phyloP scores from a whole-genome alignment of 306 rosid genomes.

The Fragaria ananassa region DNA sequence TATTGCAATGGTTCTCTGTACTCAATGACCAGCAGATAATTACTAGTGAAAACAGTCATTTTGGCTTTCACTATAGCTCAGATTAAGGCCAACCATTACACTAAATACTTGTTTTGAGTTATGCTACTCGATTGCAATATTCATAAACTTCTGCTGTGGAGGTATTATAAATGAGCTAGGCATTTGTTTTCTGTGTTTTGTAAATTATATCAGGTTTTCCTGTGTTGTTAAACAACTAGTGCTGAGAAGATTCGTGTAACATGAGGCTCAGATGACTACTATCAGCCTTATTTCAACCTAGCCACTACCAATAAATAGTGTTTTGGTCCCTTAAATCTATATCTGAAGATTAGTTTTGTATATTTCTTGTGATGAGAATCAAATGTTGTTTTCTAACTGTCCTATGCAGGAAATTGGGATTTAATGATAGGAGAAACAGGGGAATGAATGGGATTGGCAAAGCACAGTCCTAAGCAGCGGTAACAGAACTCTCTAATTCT shows the following conservation, averaged over 20 bases:
- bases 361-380: not conserved
- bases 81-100: not conserved
- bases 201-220: not conserved
- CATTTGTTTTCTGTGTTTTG: not conserved
- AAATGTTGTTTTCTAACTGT: not conserved
- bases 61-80: not conserved
- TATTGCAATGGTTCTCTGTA: not conserved
- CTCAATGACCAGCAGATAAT: not conserved
- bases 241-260: not conserved
- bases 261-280: not conserved
- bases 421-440: not conserved
- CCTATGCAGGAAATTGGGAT: not conserved
- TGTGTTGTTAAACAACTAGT: not conserved
- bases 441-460: slow-evolving; percentile 4
- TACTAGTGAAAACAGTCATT: not conserved
- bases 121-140: not conserved
- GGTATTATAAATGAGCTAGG: not conserved
- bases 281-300: not conserved
- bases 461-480: slow-evolving; percentile 7
- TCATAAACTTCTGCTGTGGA: not conserved
- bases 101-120: not conserved
- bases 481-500: not conserved
- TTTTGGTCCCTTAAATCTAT: not conserved
- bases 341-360: not conserved
- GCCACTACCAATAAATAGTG: not conserved